Evolutionary conservation across 169 alveolate genomes (phyloP).

Genomic region (Ichthyophthirius multifiliis): DNA sequence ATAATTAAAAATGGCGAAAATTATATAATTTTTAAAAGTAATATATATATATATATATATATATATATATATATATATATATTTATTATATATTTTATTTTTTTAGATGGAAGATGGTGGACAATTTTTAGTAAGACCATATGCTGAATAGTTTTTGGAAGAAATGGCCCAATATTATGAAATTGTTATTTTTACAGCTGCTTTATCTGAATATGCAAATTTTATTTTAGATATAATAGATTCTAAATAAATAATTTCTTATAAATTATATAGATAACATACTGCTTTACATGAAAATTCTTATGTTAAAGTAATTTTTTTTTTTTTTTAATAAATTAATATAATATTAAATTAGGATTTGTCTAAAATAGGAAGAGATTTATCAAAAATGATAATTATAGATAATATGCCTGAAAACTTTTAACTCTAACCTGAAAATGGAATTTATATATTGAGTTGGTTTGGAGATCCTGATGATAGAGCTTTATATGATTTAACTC

Average conservation of each 20-base stretch:
- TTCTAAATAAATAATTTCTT: slow-evolving; percentile 52
- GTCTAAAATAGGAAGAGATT: slow-evolving; percentile 82
- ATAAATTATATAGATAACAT: slow-evolving; percentile 87
- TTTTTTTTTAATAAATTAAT: neutral
- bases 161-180: slow-evolving; percentile 76
- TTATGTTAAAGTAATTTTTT: neutral
- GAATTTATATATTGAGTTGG: slow-evolving; percentile 69
- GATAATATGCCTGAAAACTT: slow-evolving; percentile 89
- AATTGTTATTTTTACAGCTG: slow-evolving; percentile 91
- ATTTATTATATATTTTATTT: too few relatives aligned
- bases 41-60: too few relatives aligned
- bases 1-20: too few relatives aligned
- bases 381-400: slow-evolving; percentile 75
- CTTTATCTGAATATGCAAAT: slow-evolving; percentile 87
- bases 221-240: slow-evolving; percentile 84
- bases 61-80: too few relatives aligned
- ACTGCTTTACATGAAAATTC: slow-evolving; percentile 60
- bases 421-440: slow-evolving; percentile 83
- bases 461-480: neutral
- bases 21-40: too few relatives aligned
- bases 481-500: neutral
- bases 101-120: slow-evolving; percentile 9
- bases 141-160: slow-evolving; percentile 46
- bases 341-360: slow-evolving; percentile 75
- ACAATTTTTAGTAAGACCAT: slow-evolving; percentile 31